Conservation (phyloP, 1,284 basidiomycete genomes). For the Cutaneotrichosporon arboriforme region DNA sequence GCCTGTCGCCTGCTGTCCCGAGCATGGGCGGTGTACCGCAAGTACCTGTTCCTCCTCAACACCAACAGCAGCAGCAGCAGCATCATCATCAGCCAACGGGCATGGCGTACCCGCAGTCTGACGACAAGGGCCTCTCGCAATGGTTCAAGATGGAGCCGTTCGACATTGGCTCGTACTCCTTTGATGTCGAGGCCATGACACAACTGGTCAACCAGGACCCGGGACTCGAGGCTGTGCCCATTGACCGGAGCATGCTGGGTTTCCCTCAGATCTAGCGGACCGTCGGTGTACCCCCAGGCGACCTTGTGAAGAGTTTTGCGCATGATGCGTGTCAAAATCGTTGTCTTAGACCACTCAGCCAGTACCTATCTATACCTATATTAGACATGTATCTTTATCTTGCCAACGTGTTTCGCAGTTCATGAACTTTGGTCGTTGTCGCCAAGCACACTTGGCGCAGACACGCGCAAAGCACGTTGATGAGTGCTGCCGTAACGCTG, state of each 20-base stretch:
- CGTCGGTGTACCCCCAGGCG: too few relatives aligned
- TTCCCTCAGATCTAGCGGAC: neutral
- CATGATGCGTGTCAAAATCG: too few relatives aligned
- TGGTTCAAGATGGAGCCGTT: slow-evolving; percentile 19
- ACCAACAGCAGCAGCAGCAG: slow-evolving; percentile 1
- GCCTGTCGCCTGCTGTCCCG: neutral
- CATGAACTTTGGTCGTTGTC: too few relatives aligned
- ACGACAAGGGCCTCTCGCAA: neutral
- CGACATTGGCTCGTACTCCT: slow-evolving; percentile 29
- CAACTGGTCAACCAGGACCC: slow-evolving; percentile 10
- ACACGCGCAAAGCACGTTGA: too few relatives aligned
- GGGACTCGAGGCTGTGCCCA: neutral
- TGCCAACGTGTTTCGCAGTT: too few relatives aligned
- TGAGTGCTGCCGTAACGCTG: too few relatives aligned
- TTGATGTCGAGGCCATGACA: slow-evolving; percentile 26
- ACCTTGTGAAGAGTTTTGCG: too few relatives aligned
- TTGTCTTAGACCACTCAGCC: too few relatives aligned
- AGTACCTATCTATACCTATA: too few relatives aligned
- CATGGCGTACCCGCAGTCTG: neutral
- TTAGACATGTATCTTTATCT: too few relatives aligned
- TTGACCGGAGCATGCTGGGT: slow-evolving; percentile 4
- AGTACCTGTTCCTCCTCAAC: neutral
- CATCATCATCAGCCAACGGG: neutral
- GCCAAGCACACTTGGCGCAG: too few relatives aligned
- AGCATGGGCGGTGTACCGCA: too few relatives aligned